Base-by-base conservation (phyloP, 768 basidiomycete genomes). In the Amyloporia xantha region DNA sequence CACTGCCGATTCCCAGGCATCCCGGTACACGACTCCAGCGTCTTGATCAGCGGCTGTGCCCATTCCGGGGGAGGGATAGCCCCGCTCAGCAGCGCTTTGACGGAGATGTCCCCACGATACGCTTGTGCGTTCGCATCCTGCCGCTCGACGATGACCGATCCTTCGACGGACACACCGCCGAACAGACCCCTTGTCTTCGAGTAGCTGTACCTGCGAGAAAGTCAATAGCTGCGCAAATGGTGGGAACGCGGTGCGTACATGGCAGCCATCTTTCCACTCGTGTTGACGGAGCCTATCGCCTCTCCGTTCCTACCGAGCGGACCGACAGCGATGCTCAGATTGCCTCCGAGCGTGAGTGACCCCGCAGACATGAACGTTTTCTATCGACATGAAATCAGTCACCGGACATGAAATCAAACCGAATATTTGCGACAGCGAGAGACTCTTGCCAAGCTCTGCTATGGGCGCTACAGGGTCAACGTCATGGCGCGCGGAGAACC, bases 301-400 rank as follows among this genome's bases (percentile, higher is more conserved):
- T 98, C 95, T n/a, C 88, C 90, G 60, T 92, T 97, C 24, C 95
- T 82, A 19, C 95, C 95, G 1, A 98, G 70, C 9, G 95, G 95
- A 2, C 95, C 95, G 1, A 96, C 74, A 7, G 94, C 86, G 38
- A 91, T 70, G 53, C 91, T 92, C 66, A 94, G 70, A 61, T 93
- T 95, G 12, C 93, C 93, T 17, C 94, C 94, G 2, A 96, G 70
- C 2, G 88, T 92, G 50, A 99, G 63, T 5, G 85, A 89, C 6
- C 96, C 95, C 13, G 92, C 86, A 11, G 92, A 77, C 95, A 98
- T 98, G 69, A 99, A 98, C 1, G 86, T 83, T 66, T 71, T 77
- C 79, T 87, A 60, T 24, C 20, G 44, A n/a, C n/a, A n/a, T n/a
- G n/a, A n/a, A n/a, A n/a, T n/a, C n/a, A n/a, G n/a, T n/a, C 21